A percentile compares a stretch with the other conserved stretches of the same genome.
Conservation (phyloP, 768 basidiomycete species). For the Ephemerocybe angulata region DNA sequence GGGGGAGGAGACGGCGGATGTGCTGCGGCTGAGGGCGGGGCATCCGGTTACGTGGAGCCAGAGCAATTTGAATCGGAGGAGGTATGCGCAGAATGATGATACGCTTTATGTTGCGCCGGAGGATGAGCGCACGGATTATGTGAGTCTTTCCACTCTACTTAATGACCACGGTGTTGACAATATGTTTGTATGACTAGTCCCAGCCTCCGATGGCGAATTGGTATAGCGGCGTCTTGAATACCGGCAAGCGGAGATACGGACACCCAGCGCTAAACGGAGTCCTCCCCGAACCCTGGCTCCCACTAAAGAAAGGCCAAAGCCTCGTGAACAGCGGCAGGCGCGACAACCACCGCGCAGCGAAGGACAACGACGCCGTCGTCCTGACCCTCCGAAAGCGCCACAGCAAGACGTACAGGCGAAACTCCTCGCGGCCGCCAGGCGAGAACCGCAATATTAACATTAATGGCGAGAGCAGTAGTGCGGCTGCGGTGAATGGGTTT, state of each 20-base stretch:
- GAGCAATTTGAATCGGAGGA: slow-evolving; percentile 79
- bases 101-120: slow-evolving; percentile 94
- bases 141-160: slow-evolving; percentile 27
- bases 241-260: slow-evolving; percentile 91
- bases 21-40: slow-evolving; percentile 68
- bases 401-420: slow-evolving; percentile 42
- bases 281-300: slow-evolving; percentile 92
- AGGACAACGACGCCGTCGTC: slow-evolving; percentile 60
- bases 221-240: slow-evolving; percentile 91
- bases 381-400: slow-evolving; percentile 76
- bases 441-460: slow-evolving; percentile 13
- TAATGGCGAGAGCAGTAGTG: not conserved
- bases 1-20: slow-evolving; percentile 81
- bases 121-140: slow-evolving; percentile 89
- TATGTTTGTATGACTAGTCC: slow-evolving; percentile 48
- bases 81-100: slow-evolving; percentile 93
- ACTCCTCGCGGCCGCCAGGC: slow-evolving; percentile 16
- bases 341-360: slow-evolving; percentile 35
- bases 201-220: slow-evolving; percentile 97
- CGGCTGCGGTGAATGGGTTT: not conserved
- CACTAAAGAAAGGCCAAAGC: slow-evolving; percentile 78
- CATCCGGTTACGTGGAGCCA: slow-evolving; percentile 89
- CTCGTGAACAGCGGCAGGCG: slow-evolving; percentile 54
- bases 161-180: slow-evolving; percentile 5
- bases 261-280: slow-evolving; percentile 94